Evolutionary conservation across 2,329 filamentous ascomycete species (phyloP).

Genomic region (Ophiocordyceps sinensis): DNA sequence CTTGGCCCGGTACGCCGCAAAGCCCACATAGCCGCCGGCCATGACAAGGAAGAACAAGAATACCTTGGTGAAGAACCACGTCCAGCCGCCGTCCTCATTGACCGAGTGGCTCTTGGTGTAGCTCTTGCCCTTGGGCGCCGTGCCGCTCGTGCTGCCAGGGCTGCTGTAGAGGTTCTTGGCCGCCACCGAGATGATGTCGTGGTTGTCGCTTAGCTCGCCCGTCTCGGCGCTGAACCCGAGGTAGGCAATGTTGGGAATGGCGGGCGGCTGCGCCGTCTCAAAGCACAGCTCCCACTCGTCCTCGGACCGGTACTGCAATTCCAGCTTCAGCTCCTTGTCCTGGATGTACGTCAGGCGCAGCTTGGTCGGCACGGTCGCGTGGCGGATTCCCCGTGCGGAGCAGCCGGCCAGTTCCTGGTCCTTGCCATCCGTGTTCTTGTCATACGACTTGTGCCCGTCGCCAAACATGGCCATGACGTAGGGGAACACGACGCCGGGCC

Average conservation of each 20-base stretch:
- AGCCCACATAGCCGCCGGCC: conserved; percentile 72
- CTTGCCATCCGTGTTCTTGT: conserved; percentile 92
- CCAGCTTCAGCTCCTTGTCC: conserved; percentile 79
- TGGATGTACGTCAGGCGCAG: conserved; percentile 89
- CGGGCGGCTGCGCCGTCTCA: conserved; percentile 52
- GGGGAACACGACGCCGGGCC: conserved; percentile 86
- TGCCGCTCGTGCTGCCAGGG: conserved; percentile 22
- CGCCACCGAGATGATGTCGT: conserved; percentile 81
- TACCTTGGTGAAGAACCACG: conserved; percentile 63
- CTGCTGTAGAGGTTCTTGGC: conserved; percentile 77
- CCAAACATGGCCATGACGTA: conserved; percentile 98
- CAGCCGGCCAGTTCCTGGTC: conserved; percentile 84
- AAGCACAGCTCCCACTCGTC: conserved; percentile 87
- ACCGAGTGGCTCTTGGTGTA: conserved; percentile 15
- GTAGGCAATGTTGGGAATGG: conserved; percentile 65
- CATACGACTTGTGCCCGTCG: conserved; percentile 77
- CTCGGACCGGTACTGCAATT: conserved; percentile 87
- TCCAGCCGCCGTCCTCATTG: conserved; percentile 38
- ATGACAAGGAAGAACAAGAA: conserved; percentile 57
- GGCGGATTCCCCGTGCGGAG: conserved; percentile 82
- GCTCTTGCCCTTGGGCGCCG: conserved; percentile 20
- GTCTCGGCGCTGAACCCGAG: conserved; percentile 78
- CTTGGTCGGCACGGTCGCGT: conserved; percentile 66
- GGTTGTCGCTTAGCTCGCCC: conserved; percentile 91
- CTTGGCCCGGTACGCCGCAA: conserved; percentile 63